These are phyloP conservation scores for Arachnopeziza araneosa DNA, from an alignment of 2,329 filamentous ascomycete genomes.

Conservation along the genomic window DNA sequence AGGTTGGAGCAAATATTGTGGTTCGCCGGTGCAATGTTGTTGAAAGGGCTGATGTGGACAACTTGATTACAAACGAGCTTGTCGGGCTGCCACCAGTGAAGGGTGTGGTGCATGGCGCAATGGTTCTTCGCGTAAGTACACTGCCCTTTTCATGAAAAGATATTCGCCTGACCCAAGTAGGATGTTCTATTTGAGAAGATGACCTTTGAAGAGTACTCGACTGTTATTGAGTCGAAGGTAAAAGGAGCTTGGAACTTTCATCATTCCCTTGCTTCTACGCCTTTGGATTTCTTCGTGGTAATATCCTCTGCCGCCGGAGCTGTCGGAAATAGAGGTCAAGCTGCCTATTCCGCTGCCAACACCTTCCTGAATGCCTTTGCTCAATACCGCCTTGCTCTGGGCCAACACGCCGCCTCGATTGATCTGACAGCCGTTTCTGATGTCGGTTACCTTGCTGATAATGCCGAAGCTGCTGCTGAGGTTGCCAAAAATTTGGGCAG, in stretches of 20 bases:
- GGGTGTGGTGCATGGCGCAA: slow-evolving; percentile 25
- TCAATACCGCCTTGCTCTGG: slow-evolving; percentile 23
- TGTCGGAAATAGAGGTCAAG: slow-evolving; percentile 8
- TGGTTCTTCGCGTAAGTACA: slow-evolving; percentile 22
- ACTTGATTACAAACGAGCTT: slow-evolving; percentile 14
- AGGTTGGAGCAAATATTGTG: slow-evolving; percentile 11
- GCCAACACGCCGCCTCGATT: slow-evolving; percentile 27
- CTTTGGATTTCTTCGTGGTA: slow-evolving; percentile 36
- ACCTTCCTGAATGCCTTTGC: slow-evolving; percentile 31
- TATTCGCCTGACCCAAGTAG: neutral
- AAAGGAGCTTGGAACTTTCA: slow-evolving; percentile 16
- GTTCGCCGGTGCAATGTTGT: slow-evolving; percentile 18
- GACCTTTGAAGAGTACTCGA: slow-evolving; percentile 31
- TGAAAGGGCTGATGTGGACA: neutral
- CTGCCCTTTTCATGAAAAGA: neutral
- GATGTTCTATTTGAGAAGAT: slow-evolving; percentile 20
- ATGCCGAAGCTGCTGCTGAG: slow-evolving; percentile 21
- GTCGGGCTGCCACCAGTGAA: slow-evolving; percentile 12
- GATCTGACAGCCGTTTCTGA: slow-evolving; percentile 31
- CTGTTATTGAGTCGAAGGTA: slow-evolving; percentile 31
- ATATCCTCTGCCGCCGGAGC: slow-evolving; percentile 10
- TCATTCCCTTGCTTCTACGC: slow-evolving; percentile 3
- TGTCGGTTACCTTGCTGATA: slow-evolving; percentile 25
- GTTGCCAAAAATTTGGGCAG: slow-evolving; percentile 24
- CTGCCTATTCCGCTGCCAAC: slow-evolving; percentile 23